Percentiles rank a stretch among this genome's conserved stretches.
Conservation (phyloP, 1,284 basidiomycete genomes). For the Porodaedalea pini region DNA sequence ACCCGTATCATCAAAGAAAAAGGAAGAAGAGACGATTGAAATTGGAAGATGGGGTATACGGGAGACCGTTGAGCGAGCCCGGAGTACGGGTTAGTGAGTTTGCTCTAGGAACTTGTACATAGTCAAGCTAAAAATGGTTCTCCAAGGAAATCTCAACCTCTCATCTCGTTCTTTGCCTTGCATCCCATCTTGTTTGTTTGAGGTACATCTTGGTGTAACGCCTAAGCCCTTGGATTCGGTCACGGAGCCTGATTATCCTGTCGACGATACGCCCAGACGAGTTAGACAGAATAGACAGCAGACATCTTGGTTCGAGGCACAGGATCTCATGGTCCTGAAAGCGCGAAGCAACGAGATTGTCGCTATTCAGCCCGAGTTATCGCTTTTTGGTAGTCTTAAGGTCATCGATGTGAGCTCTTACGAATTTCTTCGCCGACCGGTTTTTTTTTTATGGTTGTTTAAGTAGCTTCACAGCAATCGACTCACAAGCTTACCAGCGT, state of each 20-base stretch:
- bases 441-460: neutral
- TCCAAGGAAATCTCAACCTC: slow-evolving; percentile 59
- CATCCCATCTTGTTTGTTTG: slow-evolving; percentile 73
- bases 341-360: slow-evolving; percentile 74
- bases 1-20: slow-evolving; percentile 26
- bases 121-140: slow-evolving; percentile 11
- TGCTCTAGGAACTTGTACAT: neutral
- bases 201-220: slow-evolving; percentile 69
- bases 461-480: slow-evolving; percentile 70
- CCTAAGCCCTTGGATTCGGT: slow-evolving; percentile 62
- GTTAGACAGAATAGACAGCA: slow-evolving; percentile 32
- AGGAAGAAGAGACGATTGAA: slow-evolving; percentile 49
- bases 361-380: slow-evolving; percentile 75
- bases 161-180: slow-evolving; percentile 65
- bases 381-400: slow-evolving; percentile 76
- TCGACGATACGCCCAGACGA: slow-evolving; percentile 33
- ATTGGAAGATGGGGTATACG: slow-evolving; percentile 66
- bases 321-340: slow-evolving; percentile 69
- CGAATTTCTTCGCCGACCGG: slow-evolving; percentile 9
- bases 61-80: slow-evolving; percentile 72
- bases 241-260: slow-evolving; percentile 53
- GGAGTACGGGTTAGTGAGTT: slow-evolving; percentile 60
- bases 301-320: slow-evolving; percentile 73
- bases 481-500: slow-evolving; percentile 48
- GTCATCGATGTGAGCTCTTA: slow-evolving; percentile 57